These are phyloP conservation scores for Lactifluus echinatus DNA, from an alignment of 768 basidiomycete genomes.

Conservation along the genomic window DNA sequence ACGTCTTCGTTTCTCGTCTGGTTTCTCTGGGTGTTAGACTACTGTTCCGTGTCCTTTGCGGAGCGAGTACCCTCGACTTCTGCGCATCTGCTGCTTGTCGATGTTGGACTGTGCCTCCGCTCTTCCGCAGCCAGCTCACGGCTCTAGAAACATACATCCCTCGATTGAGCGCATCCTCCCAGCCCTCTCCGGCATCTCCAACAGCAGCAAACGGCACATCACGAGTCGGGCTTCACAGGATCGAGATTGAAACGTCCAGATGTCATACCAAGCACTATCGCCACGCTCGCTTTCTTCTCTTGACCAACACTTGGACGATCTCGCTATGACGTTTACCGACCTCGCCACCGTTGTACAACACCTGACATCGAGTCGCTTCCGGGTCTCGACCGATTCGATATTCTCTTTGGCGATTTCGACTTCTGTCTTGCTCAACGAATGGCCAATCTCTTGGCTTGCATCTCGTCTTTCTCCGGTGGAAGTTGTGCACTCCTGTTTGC, in stretches of 20 bases:
- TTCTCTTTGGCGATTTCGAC: background rate
- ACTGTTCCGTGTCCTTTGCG: background rate
- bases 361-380: background rate
- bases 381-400: background rate
- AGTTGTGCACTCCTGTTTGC: conserved; percentile 16
- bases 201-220: background rate
- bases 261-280: background rate
- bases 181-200: background rate
- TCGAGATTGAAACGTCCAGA: background rate
- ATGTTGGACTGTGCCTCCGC: background rate
- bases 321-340: background rate
- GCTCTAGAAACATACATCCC: too few relatives aligned
- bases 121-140: too few relatives aligned
- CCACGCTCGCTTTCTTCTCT: background rate
- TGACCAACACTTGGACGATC: background rate
- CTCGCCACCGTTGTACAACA: background rate
- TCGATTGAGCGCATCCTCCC: background rate
- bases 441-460: background rate
- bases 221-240: too few relatives aligned
- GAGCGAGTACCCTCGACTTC: background rate
- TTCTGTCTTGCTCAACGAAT: background rate
- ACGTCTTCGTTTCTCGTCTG: background rate
- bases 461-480: background rate
- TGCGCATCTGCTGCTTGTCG: background rate
- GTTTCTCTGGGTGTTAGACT: background rate